Conservation (phyloP, 495 filamentous ascomycete genomes). For the Aspergillus saccharolyticus region DNA sequence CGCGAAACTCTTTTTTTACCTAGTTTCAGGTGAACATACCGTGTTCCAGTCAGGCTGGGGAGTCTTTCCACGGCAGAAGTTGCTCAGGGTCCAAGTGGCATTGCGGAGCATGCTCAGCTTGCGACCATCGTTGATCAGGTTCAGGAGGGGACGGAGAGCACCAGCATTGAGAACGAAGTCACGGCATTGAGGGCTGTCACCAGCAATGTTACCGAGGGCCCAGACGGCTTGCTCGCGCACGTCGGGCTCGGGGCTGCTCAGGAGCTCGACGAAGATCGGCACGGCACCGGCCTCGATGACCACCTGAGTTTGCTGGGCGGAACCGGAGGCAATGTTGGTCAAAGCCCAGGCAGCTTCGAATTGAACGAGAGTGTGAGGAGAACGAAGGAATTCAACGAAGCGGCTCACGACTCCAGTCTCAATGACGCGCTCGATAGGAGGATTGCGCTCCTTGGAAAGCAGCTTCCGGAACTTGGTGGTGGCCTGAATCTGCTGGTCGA, state of each 20-base stretch:
- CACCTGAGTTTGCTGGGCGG: slow-evolving; percentile 94
- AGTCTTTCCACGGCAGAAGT: slow-evolving; percentile 99
- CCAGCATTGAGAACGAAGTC: slow-evolving; percentile 90
- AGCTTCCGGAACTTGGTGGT: slow-evolving; percentile 99
- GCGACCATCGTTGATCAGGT: slow-evolving; percentile 89
- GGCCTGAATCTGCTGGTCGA: slow-evolving; percentile 96
- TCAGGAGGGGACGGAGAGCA: slow-evolving; percentile 82
- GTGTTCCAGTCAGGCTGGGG: slow-evolving; percentile 98
- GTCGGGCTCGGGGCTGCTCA: slow-evolving; percentile 94
- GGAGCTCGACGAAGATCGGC: slow-evolving; percentile 95
- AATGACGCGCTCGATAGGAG: slow-evolving; percentile 97
- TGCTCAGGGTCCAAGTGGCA: slow-evolving; percentile 98
- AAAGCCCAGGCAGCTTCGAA: slow-evolving; percentile 99
- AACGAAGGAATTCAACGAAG: slow-evolving; percentile 97
- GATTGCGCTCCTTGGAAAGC: slow-evolving; percentile 97
- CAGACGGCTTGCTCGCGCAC: slow-evolving; percentile 98
- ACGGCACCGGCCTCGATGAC: slow-evolving; percentile 98
- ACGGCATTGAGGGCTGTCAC: slow-evolving; percentile 94
- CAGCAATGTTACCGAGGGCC: slow-evolving; percentile 98
- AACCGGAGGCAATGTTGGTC: slow-evolving; percentile 98
- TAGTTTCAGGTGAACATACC: slow-evolving; percentile 39
- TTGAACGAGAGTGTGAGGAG: slow-evolving; percentile 96
- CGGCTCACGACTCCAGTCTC: slow-evolving; percentile 96
- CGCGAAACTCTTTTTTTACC: background rate
- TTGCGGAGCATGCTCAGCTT: slow-evolving; percentile 99